A percentile compares a stretch with the other conserved stretches of the same genome.
These are phyloP conservation scores for Hemerocallis citrina DNA, from an alignment of 106 monocot genomes.

Conservation along the genomic window DNA sequence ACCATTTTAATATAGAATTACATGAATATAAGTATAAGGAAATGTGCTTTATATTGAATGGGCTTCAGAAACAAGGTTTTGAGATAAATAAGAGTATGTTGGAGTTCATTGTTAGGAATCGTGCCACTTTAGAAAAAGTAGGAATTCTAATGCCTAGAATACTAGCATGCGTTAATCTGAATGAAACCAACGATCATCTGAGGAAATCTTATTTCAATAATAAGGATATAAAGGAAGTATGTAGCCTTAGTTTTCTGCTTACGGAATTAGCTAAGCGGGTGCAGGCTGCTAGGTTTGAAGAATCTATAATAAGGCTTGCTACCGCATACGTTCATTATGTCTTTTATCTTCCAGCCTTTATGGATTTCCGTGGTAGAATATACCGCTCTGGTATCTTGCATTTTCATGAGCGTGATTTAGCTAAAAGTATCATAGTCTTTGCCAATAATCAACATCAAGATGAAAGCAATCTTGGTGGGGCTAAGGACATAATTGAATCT, in stretches of 20 bases:
- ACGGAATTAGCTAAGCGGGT: neutral
- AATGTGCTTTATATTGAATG: neutral
- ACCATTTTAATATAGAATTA: neutral
- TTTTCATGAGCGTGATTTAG: constrained; percentile 8
- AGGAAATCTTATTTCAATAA: neutral
- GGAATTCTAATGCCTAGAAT: neutral
- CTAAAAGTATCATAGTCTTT: neutral
- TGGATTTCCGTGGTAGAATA: constrained; percentile 7
- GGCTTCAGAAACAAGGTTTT: neutral
- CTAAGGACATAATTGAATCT: neutral
- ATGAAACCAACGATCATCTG: neutral
- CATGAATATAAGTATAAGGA: neutral
- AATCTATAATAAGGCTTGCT: neutral
- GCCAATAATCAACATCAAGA: neutral
- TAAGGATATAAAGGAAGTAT: neutral
- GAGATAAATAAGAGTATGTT: neutral
- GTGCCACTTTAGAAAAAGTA: neutral
- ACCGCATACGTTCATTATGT: neutral
- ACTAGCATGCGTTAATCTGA: neutral
- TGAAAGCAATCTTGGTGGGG: too few species aligned
- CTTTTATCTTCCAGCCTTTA: neutral
- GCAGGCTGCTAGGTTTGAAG: neutral
- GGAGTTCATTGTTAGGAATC: neutral
- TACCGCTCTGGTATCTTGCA: constrained; percentile 4
- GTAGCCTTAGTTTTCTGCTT: neutral